A percentile compares a stretch with the other conserved stretches of the same genome.
phyloP scores from a whole-genome alignment of 2,329 filamentous ascomycete species.

The Colletotrichum cuscutae region DNA sequence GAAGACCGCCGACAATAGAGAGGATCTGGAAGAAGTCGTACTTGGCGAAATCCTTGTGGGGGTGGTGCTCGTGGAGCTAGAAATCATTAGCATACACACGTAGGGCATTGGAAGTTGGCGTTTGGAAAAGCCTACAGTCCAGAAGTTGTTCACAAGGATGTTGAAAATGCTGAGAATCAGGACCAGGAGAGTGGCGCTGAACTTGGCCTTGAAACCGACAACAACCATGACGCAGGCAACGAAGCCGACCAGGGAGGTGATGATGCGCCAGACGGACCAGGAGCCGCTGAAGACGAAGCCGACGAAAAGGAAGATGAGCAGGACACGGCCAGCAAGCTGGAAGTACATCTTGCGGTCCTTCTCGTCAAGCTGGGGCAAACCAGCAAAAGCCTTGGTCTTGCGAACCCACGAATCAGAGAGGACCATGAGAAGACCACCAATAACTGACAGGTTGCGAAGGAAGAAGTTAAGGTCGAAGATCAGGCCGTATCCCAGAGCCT shows the following conservation, averaged over 20 bases:
- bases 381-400: slow-evolving; percentile 96
- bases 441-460: slow-evolving; percentile 96
- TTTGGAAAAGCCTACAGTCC: slow-evolving; percentile 79
- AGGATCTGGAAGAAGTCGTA: slow-evolving; percentile 99
- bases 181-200: slow-evolving; percentile 94
- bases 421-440: slow-evolving; percentile 97
- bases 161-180: slow-evolving; percentile 98
- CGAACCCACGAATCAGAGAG: slow-evolving; percentile 97
- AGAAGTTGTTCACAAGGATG: slow-evolving; percentile 98
- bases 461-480: slow-evolving; percentile 99
- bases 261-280: slow-evolving; percentile 89
- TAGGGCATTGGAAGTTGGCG: not conserved
- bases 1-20: slow-evolving; percentile 95
- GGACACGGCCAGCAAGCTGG: slow-evolving; percentile 93
- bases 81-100: not conserved
- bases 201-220: slow-evolving; percentile 99
- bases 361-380: slow-evolving; percentile 92
- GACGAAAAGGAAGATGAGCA: slow-evolving; percentile 97
- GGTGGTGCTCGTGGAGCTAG: slow-evolving; percentile 95
- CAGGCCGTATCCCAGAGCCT: slow-evolving; percentile 95
- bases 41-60: slow-evolving; percentile 99
- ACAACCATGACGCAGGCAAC: slow-evolving; percentile 98
- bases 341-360: slow-evolving; percentile 99
- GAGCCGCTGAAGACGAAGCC: slow-evolving; percentile 96
- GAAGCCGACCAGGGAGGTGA: slow-evolving; percentile 86